Conservation (phyloP, 208 protist species). For the Trypanosoma conorhini region DNA sequence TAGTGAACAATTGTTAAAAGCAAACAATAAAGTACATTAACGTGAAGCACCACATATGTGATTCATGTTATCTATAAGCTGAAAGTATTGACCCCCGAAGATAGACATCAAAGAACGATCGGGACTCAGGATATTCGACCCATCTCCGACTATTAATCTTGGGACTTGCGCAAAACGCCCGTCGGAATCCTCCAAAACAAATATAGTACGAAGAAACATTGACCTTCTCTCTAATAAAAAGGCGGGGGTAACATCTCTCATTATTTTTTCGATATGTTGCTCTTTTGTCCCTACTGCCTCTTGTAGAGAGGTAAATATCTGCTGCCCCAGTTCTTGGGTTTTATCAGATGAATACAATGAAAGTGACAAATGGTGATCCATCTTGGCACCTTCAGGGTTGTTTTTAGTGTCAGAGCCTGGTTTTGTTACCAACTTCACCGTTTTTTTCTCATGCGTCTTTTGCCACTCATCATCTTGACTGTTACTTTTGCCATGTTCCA, state of each 20-base stretch:
- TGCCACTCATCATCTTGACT: not conserved
- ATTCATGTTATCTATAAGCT: slow-evolving; percentile 12
- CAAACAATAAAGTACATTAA: not conserved
- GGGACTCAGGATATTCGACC: not conserved
- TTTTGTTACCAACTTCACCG: not conserved
- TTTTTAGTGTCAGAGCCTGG: not conserved
- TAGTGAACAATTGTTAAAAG: not conserved
- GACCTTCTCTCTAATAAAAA: slow-evolving; percentile 16
- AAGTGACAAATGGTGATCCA: not conserved
- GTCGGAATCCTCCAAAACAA: slow-evolving; percentile 14
- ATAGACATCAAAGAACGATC: slow-evolving; percentile 8
- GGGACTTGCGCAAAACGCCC: slow-evolving; percentile 7
- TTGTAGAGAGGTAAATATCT: slow-evolving; percentile 10
- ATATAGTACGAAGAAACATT: slow-evolving; percentile 30
- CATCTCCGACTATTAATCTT: not conserved
- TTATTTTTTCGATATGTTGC: not conserved
- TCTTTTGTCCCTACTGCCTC: slow-evolving; percentile 20
- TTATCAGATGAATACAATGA: slow-evolving; percentile 20
- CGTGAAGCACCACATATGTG: not conserved
- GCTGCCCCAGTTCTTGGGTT: slow-evolving; percentile 5
- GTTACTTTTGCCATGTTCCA: not conserved
- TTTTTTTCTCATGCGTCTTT: not conserved
- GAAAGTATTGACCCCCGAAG: slow-evolving; percentile 20
- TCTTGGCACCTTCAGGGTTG: not conserved
- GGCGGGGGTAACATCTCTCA: slow-evolving; percentile 3